phyloP scores from a whole-genome alignment of 257 asterid genomes.

The Jacaranda copaia region DNA sequence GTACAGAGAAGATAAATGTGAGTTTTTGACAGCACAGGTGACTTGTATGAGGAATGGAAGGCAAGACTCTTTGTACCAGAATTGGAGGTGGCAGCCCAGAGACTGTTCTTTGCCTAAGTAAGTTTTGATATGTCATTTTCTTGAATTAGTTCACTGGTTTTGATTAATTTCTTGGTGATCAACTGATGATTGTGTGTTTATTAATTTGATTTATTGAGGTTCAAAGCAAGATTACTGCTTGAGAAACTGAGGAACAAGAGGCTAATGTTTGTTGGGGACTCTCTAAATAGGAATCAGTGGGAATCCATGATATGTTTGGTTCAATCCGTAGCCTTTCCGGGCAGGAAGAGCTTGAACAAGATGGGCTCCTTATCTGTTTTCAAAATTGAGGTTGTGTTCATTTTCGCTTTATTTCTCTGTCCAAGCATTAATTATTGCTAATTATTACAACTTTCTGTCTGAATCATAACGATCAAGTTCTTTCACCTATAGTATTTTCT shows the following conservation, averaged over 20 bases:
- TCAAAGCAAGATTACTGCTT: constrained; percentile 65
- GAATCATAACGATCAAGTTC: constrained; percentile 29
- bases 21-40: constrained; percentile 80
- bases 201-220: constrained; percentile 48
- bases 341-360: constrained; percentile 72
- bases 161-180: background rate
- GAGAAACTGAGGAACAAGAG: constrained; percentile 87
- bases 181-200: background rate
- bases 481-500: background rate
- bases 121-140: background rate
- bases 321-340: constrained; percentile 64
- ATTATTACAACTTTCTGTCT: background rate
- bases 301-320: constrained; percentile 86
- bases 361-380: constrained; percentile 77
- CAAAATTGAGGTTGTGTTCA: constrained; percentile 64
- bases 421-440: background rate
- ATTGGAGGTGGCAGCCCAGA: constrained; percentile 88
- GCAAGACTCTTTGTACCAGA: constrained; percentile 63
- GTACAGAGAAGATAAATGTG: constrained; percentile 75
- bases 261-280: constrained; percentile 89
- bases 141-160: background rate
- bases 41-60: constrained; percentile 85
- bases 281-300: constrained; percentile 86
- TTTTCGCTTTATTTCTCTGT: background rate
- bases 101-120: constrained; percentile 79